Percentiles rank a stretch among this genome's conserved stretches.
These are phyloP conservation scores for Amaranthus palmeri DNA, from an alignment of 148 eudicot species.

Conservation along the genomic window DNA sequence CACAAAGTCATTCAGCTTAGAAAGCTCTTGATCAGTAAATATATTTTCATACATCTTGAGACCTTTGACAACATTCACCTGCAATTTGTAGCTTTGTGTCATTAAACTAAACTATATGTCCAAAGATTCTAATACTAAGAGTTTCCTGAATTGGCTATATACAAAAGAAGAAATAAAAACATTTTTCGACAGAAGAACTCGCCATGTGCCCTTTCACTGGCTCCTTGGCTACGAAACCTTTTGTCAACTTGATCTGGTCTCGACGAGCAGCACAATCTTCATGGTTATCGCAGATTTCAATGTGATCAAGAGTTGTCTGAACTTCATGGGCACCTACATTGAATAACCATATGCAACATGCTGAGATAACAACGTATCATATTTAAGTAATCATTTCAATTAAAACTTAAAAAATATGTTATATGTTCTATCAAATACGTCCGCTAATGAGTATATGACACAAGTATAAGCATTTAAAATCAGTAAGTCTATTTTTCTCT, in stretches of 20 bases:
- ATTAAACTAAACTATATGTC: neutral
- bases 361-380: too few species aligned
- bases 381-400: too few species aligned
- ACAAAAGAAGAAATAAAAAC: neutral
- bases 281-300: conserved; percentile 67
- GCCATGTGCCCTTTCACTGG: conserved; percentile 87
- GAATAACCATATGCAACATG: neutral
- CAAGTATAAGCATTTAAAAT: too few species aligned
- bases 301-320: conserved; percentile 39
- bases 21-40: conserved; percentile 57
- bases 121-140: neutral
- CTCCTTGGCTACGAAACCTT: conserved; percentile 91
- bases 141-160: neutral
- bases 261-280: conserved; percentile 62
- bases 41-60: conserved; percentile 77
- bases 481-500: too few species aligned
- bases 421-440: too few species aligned
- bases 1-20: conserved; percentile 57
- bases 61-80: conserved; percentile 91
- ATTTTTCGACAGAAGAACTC: conserved; percentile 38
- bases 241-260: conserved; percentile 72
- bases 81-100: conserved; percentile 12
- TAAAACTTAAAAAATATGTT: too few species aligned
- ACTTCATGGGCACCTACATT: conserved; percentile 70
- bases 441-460: too few species aligned